Evolutionary conservation across 345 rosid genomes (phyloP).

Genomic region (Murraya koenigii): DNA sequence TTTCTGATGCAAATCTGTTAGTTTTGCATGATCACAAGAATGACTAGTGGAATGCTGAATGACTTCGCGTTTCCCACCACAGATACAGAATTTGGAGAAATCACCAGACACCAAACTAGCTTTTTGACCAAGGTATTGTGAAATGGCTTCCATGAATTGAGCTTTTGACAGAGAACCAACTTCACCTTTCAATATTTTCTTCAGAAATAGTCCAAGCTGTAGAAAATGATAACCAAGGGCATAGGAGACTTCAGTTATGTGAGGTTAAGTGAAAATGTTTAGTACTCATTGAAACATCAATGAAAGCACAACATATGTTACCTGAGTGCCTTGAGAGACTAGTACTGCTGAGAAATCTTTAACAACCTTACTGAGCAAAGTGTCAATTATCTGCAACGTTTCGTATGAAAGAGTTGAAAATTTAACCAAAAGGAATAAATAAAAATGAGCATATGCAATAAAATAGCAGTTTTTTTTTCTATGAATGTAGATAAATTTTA

Average conservation of each 20-base stretch:
- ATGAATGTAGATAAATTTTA: no score
- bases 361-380: constrained; percentile 75
- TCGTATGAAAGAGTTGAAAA: background rate
- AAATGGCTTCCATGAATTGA: constrained; percentile 68
- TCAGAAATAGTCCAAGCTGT: constrained; percentile 66
- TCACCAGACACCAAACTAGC: constrained; percentile 55
- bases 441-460: constrained; percentile 7
- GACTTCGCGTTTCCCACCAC: constrained; percentile 58
- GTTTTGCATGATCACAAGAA: constrained; percentile 33
- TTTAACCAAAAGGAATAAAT: background rate
- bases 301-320: constrained; percentile 13
- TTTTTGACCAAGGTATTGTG: constrained; percentile 66
- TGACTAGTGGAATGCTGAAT: constrained; percentile 23
- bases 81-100: constrained; percentile 73
- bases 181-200: constrained; percentile 71
- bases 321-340: constrained; percentile 93
- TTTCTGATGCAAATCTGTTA: constrained; percentile 51
- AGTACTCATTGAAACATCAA: background rate
- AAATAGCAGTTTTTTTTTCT: no score
- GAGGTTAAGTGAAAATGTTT: background rate
- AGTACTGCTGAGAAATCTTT: constrained; percentile 82
- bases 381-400: constrained; percentile 63
- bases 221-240: background rate
- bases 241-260: background rate
- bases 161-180: constrained; percentile 53